phyloP scores from a whole-genome alignment of 1,139 yeast genomes.

The Martiniozyma asiatica region DNA sequence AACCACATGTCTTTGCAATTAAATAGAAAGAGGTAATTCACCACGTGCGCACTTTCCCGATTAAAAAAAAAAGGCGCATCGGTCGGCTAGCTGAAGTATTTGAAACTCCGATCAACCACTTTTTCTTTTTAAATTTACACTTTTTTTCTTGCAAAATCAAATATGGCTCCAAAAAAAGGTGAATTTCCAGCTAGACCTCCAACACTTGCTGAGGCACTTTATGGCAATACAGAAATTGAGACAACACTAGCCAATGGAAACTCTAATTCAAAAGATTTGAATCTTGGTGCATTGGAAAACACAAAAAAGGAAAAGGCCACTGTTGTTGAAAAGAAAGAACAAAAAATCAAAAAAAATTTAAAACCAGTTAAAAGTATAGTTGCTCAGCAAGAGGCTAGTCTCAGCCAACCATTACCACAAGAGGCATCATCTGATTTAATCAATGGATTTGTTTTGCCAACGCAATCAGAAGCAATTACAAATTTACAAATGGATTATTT shows the following conservation, averaged over 20 bases:
- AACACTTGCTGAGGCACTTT: constrained; percentile 10
- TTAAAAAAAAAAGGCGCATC: no score
- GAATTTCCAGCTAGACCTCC: constrained; percentile 13
- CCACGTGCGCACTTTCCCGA: no score
- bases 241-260: constrained; percentile 9
- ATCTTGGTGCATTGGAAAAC: constrained; percentile 2
- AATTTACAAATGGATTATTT: constrained; percentile 54
- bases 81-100: no score
- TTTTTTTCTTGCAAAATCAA: no score
- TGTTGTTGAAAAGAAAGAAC: not conserved
- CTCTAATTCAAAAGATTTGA: constrained; percentile 5
- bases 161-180: constrained; percentile 9
- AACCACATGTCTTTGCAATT: no score
- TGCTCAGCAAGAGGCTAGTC: constrained; percentile 6
- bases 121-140: no score
- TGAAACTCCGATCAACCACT: no score
- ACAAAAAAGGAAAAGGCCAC: not conserved
- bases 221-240: constrained; percentile 8
- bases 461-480: constrained; percentile 45
- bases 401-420: constrained; percentile 33
- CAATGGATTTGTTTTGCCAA: constrained; percentile 37
- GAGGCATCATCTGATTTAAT: constrained; percentile 38
- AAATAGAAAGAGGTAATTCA: no score
- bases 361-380: constrained; percentile 2
- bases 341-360: not conserved